Evolutionary conservation across 2,329 filamentous ascomycete genomes (phyloP), one percentile per base, ranked within the genome.

Genomic region (Penicillium frequentans): DNA sequence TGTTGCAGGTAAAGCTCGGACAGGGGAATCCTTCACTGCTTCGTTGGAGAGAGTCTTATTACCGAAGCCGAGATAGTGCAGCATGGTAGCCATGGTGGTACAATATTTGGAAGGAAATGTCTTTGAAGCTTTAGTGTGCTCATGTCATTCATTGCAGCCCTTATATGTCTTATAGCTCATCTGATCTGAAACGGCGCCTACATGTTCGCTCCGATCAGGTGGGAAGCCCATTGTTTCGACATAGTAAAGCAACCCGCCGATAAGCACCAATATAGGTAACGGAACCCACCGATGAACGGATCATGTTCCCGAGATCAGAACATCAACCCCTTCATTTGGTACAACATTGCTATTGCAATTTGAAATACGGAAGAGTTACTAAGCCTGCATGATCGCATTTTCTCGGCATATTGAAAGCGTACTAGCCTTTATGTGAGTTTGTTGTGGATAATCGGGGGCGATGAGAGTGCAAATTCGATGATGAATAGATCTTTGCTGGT

Each of bases 11-110:
- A 66, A 46, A 23, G 64, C 63, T 10, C 64, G 63, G 16, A 65
- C 57, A 0, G 59, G 59, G 1, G 54, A 49, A n/a, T 52, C 49
- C n/a, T 56, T 62, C 6, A 44, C 27, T 45, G 58, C 52, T 16
- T 54, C 53, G 16, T 64, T 59, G 21, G 27, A 7, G 5, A 59
- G 26, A 11, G 57, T 26, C 52, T 57, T 48, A 33, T 53, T 58
- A 51, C 55, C 58, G 51, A 66, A 66, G 55, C 64, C 61, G 19
- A 66, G 61, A 29, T 65, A 66, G 42, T 65, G 58, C 47, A 66
- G 49, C 60, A 66, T 58, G 27, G 54, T 49, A 35, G 63, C 43
- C 64, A 66, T 65, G 19, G 26, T 44, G 14, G 8, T 23, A 26
- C n/a, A 19, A 21, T 8, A 14, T 49, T 2, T 29, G 29, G 1